phyloP scores from a whole-genome alignment of 805 yeast species.

The Wickerhamiella dianesei region DNA sequence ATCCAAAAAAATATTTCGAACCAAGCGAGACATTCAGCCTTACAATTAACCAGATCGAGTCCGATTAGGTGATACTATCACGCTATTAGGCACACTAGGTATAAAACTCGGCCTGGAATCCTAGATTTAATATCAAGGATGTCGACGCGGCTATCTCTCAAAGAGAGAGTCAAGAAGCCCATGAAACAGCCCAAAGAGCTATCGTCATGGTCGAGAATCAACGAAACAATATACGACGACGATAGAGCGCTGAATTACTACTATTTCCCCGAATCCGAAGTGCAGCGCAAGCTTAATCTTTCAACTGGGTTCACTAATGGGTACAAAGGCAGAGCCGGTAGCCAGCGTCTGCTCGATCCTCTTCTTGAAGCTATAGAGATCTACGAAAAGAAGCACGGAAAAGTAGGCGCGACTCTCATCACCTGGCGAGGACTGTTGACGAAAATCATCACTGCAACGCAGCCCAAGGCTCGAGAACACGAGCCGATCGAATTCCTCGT shows the following conservation, averaged over 20 bases:
- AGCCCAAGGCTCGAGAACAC: constrained; percentile 28
- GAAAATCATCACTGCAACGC: constrained; percentile 54
- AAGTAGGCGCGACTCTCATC: constrained; percentile 49
- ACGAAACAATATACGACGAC: constrained; percentile 31
- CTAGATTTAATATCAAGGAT: background rate
- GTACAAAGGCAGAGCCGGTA: constrained; percentile 38
- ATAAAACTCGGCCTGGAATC: background rate
- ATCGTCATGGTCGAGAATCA: constrained; percentile 48
- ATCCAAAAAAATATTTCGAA: no score
- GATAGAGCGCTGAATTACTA: constrained; percentile 51
- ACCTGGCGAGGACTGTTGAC: constrained; percentile 82
- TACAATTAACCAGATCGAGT: no score
- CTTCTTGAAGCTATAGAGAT: constrained; percentile 41
- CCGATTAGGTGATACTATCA: no score
- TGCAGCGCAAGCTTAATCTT: constrained; percentile 45
- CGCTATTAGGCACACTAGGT: no score
- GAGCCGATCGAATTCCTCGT: constrained; percentile 51
- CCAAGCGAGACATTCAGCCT: no score
- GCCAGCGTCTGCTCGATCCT: constrained; percentile 40
- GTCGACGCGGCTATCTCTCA: constrained; percentile 16
- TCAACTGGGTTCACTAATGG: constrained; percentile 43
- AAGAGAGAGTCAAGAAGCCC: constrained; percentile 33
- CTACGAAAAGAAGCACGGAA: constrained; percentile 39
- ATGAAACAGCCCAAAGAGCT: constrained; percentile 80
- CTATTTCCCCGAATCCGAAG: constrained; percentile 64